These are phyloP conservation scores for Seiridium unicorne DNA, from an alignment of 2,329 filamentous ascomycete species.

Conservation along the genomic window DNA sequence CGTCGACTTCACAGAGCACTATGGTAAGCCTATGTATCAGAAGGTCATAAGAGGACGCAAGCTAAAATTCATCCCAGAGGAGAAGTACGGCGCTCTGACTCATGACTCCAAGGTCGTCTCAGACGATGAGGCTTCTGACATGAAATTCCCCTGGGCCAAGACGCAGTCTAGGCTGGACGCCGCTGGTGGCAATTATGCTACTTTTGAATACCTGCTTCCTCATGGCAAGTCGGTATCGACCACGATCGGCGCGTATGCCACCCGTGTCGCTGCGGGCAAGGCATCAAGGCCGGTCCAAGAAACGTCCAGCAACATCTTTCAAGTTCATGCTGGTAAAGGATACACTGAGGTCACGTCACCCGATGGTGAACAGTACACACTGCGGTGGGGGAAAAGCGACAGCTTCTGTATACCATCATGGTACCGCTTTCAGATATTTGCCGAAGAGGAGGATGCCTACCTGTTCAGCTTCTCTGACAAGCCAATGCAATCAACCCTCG, in stretches of 20 bases:
- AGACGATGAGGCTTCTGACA: slow-evolving; percentile 27
- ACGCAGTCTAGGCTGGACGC: slow-evolving; percentile 43
- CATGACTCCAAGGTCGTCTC: slow-evolving; percentile 39
- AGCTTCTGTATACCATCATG: slow-evolving; percentile 55
- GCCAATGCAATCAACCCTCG: slow-evolving; percentile 50
- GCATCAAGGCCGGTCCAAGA: slow-evolving; percentile 40
- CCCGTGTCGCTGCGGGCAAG: slow-evolving; percentile 35
- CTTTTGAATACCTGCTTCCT: slow-evolving; percentile 29
- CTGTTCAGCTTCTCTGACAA: slow-evolving; percentile 54
- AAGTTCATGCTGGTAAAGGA: slow-evolving; percentile 48
- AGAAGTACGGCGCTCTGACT: slow-evolving; percentile 20
- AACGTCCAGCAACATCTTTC: slow-evolving; percentile 51
- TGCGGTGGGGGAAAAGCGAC: slow-evolving; percentile 47
- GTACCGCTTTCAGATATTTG: slow-evolving; percentile 47
- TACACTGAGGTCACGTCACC: slow-evolving; percentile 30
- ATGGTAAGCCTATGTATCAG: not conserved
- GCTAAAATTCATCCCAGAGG: not conserved
- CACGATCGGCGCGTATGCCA: slow-evolving; percentile 46
- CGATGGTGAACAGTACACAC: slow-evolving; percentile 22
- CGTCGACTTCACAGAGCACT: slow-evolving; percentile 53
- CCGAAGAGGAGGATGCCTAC: slow-evolving; percentile 38
- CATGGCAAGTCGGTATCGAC: slow-evolving; percentile 36
- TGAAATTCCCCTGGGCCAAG: slow-evolving; percentile 46
- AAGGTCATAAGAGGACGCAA: not conserved
- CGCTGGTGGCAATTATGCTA: slow-evolving; percentile 22